Base-by-base conservation (phyloP, 2,329 filamentous ascomycete species). In the Cladosporium sp. region DNA sequence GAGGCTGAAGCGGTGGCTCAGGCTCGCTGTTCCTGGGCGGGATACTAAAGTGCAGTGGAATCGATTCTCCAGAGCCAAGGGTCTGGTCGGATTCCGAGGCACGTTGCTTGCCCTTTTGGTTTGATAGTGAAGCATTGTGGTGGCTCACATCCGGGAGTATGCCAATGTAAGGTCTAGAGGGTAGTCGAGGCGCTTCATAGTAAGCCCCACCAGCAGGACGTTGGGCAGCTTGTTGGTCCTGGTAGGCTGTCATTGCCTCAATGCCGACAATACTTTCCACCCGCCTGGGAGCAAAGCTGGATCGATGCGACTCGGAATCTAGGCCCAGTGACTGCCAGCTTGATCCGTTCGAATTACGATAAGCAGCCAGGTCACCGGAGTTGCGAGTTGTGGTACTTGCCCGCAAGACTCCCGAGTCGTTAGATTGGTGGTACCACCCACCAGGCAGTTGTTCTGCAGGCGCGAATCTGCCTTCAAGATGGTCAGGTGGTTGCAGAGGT, bases 391-490 rank as follows among this genome's bases (percentile, higher is more conserved):
- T 71, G 64, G 74, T 75, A 61, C 75, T 79, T 65, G 75, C 82
- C 62, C 79, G 68, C n/a, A 83, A 83, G 47, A 81, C 77, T 60
- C 83, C 76, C n/a, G 84, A 86, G 62, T 89, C 87, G 68, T 90
- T 87, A 9, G 77, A 76, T 68, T 90, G 85, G 60, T 83, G 77
- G 70, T 91, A 92, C 73, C 83, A 86, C 24, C 87, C 88, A 53
- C 84, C 83, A 10, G 85, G 79, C 35, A 87, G 81, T 65, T 82
- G 81, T 68, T 89, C 83, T 2, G 89, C 83, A 8, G 86, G 84
- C 2, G 87, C 83, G 68, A 97, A 96, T 61, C 87, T 85, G 58
- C 91, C 91, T 65, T 93, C 88, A 36, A 96, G 75, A 58, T 83
- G 82, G 62, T 87, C 83, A 0, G 89, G 86, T 0, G 93, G 92